Conservation (phyloP, 1,284 basidiomycete species). For the Sutorius eximius region DNA sequence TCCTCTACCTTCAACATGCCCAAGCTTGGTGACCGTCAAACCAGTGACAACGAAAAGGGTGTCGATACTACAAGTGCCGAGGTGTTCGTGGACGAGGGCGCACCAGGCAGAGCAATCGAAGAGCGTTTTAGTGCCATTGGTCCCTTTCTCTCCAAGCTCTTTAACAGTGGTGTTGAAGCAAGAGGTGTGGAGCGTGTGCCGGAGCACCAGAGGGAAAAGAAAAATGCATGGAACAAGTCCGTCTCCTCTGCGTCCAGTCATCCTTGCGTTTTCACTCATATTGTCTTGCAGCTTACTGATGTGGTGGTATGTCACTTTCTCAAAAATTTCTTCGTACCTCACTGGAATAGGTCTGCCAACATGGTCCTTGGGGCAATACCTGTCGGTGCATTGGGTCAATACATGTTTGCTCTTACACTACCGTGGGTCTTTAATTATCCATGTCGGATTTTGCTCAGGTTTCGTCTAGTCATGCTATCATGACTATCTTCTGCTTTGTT, state of each 20-base stretch:
- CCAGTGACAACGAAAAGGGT: slow-evolving; percentile 27
- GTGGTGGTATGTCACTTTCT: slow-evolving; percentile 44
- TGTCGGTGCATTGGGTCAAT: slow-evolving; percentile 55
- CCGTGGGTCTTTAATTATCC: slow-evolving; percentile 33
- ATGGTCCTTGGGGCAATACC: slow-evolving; percentile 55
- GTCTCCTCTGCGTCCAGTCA: slow-evolving; percentile 8
- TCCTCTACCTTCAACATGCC: slow-evolving; percentile 11
- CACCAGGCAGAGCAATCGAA: slow-evolving; percentile 37
- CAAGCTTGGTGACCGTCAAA: not conserved
- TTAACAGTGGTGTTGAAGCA: slow-evolving; percentile 48
- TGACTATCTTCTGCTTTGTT: slow-evolving; percentile 45
- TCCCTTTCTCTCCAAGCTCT: slow-evolving; percentile 41
- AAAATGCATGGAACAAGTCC: slow-evolving; percentile 52
- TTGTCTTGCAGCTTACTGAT: slow-evolving; percentile 41
- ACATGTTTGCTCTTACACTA: slow-evolving; percentile 53
- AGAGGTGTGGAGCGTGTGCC: slow-evolving; percentile 53
- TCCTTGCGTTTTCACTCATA: slow-evolving; percentile 19
- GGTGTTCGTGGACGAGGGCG: slow-evolving; percentile 1
- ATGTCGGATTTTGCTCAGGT: not conserved
- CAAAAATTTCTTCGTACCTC: not conserved
- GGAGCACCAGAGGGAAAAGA: slow-evolving; percentile 46
- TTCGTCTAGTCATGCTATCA: slow-evolving; percentile 40
- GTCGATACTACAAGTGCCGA: slow-evolving; percentile 1
- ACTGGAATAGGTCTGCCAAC: slow-evolving; percentile 44
- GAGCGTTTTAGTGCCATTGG: slow-evolving; percentile 40